Conservation (phyloP, 495 filamentous ascomycete genomes). For the Penicillium manginii region DNA sequence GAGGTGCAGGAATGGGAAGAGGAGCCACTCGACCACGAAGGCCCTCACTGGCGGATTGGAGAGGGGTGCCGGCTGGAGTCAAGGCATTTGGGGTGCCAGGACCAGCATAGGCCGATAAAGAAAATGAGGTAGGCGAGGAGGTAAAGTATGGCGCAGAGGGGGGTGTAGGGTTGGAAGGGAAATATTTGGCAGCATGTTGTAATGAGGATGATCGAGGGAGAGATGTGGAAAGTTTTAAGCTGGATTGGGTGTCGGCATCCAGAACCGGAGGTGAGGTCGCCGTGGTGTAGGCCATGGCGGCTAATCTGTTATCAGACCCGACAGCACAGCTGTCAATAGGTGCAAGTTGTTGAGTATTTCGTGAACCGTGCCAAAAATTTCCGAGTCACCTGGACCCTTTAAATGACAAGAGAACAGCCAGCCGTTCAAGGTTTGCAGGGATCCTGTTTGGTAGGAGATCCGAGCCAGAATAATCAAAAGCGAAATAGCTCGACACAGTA, state of each 20-base stretch:
- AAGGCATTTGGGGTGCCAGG: constrained; percentile 43
- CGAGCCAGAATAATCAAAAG: constrained; percentile 36
- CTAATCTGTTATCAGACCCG: constrained; percentile 32
- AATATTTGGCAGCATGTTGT: constrained; percentile 42
- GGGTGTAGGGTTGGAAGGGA: constrained; percentile 31
- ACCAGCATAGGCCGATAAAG: constrained; percentile 35
- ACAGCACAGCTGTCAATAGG: constrained; percentile 41
- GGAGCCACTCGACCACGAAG: constrained; percentile 47
- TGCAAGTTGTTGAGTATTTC: constrained; percentile 35
- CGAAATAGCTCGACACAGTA: constrained; percentile 41
- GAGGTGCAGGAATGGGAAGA: constrained; percentile 43
- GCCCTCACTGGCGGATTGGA: constrained; percentile 55
- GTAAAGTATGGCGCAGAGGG: constrained; percentile 36
- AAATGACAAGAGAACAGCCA: constrained; percentile 38
- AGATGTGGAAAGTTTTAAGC: constrained; percentile 47
- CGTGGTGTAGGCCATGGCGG: constrained; percentile 49
- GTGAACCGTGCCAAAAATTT: constrained; percentile 41
- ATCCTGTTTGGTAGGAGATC: constrained; percentile 38
- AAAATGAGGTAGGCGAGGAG: constrained; percentile 36
- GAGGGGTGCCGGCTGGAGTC: constrained; percentile 53
- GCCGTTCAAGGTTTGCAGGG: constrained; percentile 35
- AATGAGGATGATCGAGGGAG: constrained; percentile 40
- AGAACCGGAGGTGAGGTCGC: constrained; percentile 45
- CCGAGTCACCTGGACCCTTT: constrained; percentile 52
- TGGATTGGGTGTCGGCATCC: constrained; percentile 45